Percentiles rank a stretch among this genome's conserved stretches.
phyloP scores from a whole-genome alignment of 2,329 filamentous ascomycete species.

The Colletotrichum noveboracense region DNA sequence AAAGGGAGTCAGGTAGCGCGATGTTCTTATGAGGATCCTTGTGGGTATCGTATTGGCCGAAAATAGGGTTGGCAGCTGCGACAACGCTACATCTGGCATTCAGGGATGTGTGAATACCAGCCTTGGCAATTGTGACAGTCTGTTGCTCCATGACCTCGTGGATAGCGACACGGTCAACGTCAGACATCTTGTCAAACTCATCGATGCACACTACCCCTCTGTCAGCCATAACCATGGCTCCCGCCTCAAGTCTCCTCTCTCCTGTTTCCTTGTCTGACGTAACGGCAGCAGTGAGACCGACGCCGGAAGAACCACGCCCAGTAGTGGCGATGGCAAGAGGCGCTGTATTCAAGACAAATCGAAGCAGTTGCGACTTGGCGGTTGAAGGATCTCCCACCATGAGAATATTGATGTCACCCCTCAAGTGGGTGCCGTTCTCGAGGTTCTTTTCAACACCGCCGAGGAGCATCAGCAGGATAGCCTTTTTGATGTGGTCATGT shows the following conservation, averaged over 20 bases:
- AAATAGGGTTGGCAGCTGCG: slow-evolving; percentile 96
- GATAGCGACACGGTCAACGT: slow-evolving; percentile 96
- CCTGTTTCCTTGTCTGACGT: slow-evolving; percentile 98
- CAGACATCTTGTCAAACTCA: slow-evolving; percentile 99
- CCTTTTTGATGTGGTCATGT: slow-evolving; percentile 97
- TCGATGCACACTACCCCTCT: slow-evolving; percentile 98
- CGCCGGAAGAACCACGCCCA: slow-evolving; percentile 93
- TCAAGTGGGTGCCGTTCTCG: slow-evolving; percentile 95
- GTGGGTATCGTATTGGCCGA: slow-evolving; percentile 97
- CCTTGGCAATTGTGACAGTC: slow-evolving; percentile 98
- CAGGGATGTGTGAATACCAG: slow-evolving; percentile 95
- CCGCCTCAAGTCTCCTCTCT: slow-evolving; percentile 90
- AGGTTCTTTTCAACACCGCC: slow-evolving; percentile 98
- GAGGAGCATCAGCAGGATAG: slow-evolving; percentile 91
- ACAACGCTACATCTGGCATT: slow-evolving; percentile 97
- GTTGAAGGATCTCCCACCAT: slow-evolving; percentile 99
- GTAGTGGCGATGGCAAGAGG: slow-evolving; percentile 97
- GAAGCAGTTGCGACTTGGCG: slow-evolving; percentile 95
- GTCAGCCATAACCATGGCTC: slow-evolving; percentile 98
- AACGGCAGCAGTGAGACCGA: slow-evolving; percentile 96
- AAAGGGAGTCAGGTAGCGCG: slow-evolving; percentile 90
- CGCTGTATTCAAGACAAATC: slow-evolving; percentile 96
- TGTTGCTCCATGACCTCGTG: slow-evolving; percentile 99
- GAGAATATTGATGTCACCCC: slow-evolving; percentile 98
- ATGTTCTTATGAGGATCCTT: slow-evolving; percentile 99